Conservation (phyloP, 2,329 filamentous ascomycete species). For the Xylaria sp. region DNA sequence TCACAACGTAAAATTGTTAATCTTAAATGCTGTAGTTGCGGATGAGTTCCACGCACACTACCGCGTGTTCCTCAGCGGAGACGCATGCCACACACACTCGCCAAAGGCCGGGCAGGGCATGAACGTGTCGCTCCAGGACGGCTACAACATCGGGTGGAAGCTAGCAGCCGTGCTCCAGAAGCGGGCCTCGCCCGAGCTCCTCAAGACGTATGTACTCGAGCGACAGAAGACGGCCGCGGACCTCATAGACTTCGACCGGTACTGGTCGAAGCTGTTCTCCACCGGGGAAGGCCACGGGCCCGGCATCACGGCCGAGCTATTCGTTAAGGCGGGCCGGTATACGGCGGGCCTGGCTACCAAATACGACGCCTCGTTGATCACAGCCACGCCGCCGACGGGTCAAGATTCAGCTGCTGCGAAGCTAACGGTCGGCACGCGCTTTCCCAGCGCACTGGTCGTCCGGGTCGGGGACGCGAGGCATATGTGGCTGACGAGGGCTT, state of each 20-base stretch:
- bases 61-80: conserved; percentile 70
- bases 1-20: neutral
- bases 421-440: conserved; percentile 64
- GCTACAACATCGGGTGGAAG: conserved; percentile 72
- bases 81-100: conserved; percentile 74
- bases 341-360: conserved; percentile 68
- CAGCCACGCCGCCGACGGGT: conserved; percentile 46
- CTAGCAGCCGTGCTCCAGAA: conserved; percentile 61
- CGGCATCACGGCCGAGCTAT: conserved; percentile 58
- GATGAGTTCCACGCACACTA: conserved; percentile 63
- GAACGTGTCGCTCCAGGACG: conserved; percentile 71
- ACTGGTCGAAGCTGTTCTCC: conserved; percentile 65
- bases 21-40: conserved; percentile 1
- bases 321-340: conserved; percentile 67
- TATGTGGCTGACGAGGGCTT: conserved; percentile 62
- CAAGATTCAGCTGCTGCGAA: conserved; percentile 54
- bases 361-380: conserved; percentile 65
- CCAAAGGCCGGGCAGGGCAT: conserved; percentile 74
- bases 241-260: conserved; percentile 70
- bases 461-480: conserved; percentile 69
- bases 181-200: conserved; percentile 54
- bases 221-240: conserved; percentile 64
- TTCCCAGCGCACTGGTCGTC: conserved; percentile 68
- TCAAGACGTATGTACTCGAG: conserved; percentile 66
- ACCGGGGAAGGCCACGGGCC: conserved; percentile 52